Evolutionary conservation across 176 grass and related monocot genomes (phyloP).

Genomic region (Areca catechu): DNA sequence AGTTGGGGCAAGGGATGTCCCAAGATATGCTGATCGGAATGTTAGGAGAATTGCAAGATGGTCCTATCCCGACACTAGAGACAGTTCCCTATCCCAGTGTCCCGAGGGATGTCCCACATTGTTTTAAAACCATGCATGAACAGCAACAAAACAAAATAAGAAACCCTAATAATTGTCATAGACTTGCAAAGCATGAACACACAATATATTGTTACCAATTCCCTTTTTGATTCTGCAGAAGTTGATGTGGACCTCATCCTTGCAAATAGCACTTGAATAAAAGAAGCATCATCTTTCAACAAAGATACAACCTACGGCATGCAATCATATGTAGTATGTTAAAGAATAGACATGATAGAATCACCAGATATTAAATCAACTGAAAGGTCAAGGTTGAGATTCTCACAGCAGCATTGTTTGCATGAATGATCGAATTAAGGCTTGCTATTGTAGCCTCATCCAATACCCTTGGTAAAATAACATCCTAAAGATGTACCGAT

Average conservation of each 20-base stretch:
- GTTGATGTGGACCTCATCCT: conserved; percentile 62
- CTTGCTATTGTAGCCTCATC: conserved; percentile 77
- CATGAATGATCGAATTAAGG: conserved; percentile 82
- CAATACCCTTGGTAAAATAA: conserved; percentile 81
- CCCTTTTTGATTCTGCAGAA: conserved; percentile 64
- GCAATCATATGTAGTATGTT: conserved; percentile 20
- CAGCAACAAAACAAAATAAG: too few relatives aligned
- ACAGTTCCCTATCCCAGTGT: too few relatives aligned
- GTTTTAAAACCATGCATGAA: too few relatives aligned
- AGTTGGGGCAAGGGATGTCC: too few relatives aligned
- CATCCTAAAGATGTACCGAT: conserved; percentile 46
- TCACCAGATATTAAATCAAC: neutral
- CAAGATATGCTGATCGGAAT: too few relatives aligned
- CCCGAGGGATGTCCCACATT: too few relatives aligned
- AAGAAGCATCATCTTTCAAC: conserved; percentile 84
- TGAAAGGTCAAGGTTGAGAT: conserved; percentile 22
- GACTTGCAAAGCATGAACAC: neutral
- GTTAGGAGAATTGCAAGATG: too few relatives aligned
- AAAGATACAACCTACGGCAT: conserved; percentile 87
- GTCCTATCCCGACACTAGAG: too few relatives aligned
- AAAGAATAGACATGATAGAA: conserved; percentile 14
- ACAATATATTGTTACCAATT: conserved; percentile 49
- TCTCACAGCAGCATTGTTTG: conserved; percentile 89
- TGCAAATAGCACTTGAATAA: conserved; percentile 91
- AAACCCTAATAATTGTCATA: too few relatives aligned